phyloP scores from a whole-genome alignment of 345 rosid genomes.

The Salix koriyanagi region DNA sequence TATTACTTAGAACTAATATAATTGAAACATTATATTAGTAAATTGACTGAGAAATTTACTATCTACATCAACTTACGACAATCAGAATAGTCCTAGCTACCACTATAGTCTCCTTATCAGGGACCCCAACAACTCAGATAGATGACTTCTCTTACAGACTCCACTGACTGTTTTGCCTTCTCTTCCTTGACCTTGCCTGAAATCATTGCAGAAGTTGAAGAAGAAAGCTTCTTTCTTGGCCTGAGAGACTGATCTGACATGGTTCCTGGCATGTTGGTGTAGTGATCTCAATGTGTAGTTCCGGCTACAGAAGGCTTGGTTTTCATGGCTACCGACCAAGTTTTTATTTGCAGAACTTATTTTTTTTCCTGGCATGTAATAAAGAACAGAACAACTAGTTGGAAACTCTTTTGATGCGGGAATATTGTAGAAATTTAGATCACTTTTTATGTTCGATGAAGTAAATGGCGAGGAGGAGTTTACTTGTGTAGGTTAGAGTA shows the following conservation, averaged over 20 bases:
- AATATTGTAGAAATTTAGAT: background rate
- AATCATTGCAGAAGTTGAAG: conserved; percentile 3
- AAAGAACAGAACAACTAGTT: too few species aligned
- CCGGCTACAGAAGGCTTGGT: conserved; percentile 41
- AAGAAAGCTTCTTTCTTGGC: conserved; percentile 16
- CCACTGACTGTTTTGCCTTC: conserved; percentile 10
- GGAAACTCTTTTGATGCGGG: background rate
- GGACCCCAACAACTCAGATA: conserved; percentile 26
- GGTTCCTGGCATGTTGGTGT: conserved; percentile 18
- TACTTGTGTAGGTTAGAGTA: background rate
- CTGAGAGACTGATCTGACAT: conserved; percentile 11
- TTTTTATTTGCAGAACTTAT: conserved; percentile 34
- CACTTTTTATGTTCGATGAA: background rate
- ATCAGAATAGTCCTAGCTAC: background rate
- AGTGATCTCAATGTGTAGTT: conserved; percentile 20
- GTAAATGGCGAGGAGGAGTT: background rate
- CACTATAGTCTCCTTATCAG: background rate
- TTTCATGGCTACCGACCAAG: conserved; percentile 38
- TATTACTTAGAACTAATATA: too few species aligned
- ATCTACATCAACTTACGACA: background rate
- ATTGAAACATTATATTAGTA: too few species aligned
- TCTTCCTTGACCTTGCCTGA: conserved; percentile 5
- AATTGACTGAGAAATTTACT: background rate
- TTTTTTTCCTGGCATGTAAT: background rate
- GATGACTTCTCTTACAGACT: conserved; percentile 15